Base-by-base conservation (phyloP, 495 filamentous ascomycete species). In the Astrothelium macrocarpum region DNA sequence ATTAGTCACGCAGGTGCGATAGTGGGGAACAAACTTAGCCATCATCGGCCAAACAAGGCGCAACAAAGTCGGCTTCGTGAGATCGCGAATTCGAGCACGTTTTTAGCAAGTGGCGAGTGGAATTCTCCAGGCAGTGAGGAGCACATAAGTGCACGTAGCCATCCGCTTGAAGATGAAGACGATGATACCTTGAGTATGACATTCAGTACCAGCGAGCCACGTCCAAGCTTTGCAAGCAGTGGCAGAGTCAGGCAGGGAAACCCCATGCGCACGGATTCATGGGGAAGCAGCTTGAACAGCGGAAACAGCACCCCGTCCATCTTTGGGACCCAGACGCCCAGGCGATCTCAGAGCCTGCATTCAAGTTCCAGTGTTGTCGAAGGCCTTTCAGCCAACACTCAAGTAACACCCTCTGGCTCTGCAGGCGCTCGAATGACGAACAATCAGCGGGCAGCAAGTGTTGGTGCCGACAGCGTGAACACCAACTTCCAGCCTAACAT, bases 1-100 rank as follows among this genome's bases (percentile, higher is more conserved):
- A 92, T 98, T 70, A 93, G 90, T 32, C 94, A 98, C 73, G 90
- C 92, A 1, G 93, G 92, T 26, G 92, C 95, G 59, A 97, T 98
- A 69, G 87, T 98, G 64, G 90, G 94, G 59, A 98, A 98, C 79
- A 98, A 98, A 71, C 87, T 98, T 73, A 89, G 87, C 29, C 89
- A 91, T 67, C 91, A 95, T 62, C 70, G 71, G 25, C 73, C 77
- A 3, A 71, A 20, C 32, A 70, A 71, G 31, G 65, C 71, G 31
- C 66, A 72, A 70, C 87, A 89, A 66, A 89, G 81, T 70, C 85
- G 89, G 58, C 81, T 92, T 53, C 83, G 91, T 23, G 91, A 97
- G 71, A 80, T 94, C 59, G 90, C 89, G 5, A 80, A 76, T 32
- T 78, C 77, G 66, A 70, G 68, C 32, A 66, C 64, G 2, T 66